Percentiles rank a stretch among this genome's conserved stretches.
phyloP scores from a whole-genome alignment of 495 filamentous ascomycete species.

The Xylaria intraflava region DNA sequence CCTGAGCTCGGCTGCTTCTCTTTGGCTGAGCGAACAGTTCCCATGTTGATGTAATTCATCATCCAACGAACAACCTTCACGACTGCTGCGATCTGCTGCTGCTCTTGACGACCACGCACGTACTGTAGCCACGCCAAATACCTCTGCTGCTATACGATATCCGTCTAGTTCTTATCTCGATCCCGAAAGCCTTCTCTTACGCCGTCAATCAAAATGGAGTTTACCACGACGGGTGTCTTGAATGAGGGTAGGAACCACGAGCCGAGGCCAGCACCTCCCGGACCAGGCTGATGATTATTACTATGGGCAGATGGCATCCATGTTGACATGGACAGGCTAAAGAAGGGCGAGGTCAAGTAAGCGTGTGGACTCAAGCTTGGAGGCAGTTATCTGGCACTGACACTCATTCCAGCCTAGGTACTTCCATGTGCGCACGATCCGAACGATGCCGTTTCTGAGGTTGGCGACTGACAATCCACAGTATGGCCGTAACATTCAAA shows the following conservation, averaged over 20 bases:
- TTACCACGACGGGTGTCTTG: constrained; percentile 60
- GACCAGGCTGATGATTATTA: constrained; percentile 6
- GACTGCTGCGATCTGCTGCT: constrained; percentile 9
- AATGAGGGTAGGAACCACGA: constrained; percentile 55
- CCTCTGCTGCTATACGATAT: neutral
- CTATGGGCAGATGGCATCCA: constrained; percentile 83
- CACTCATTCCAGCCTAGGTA: constrained; percentile 66
- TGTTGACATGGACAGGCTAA: constrained; percentile 92
- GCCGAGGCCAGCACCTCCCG: constrained; percentile 7
- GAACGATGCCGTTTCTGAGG: constrained; percentile 1
- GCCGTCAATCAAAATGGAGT: constrained; percentile 41
- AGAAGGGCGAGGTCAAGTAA: constrained; percentile 81
- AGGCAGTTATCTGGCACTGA: constrained; percentile 27
- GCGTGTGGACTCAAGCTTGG: constrained; percentile 23
- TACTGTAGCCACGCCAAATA: too few relatives aligned
- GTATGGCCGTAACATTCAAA: constrained; percentile 94
- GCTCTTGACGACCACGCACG: constrained; percentile 2
- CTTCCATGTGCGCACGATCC: constrained; percentile 74
- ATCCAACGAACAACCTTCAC: constrained; percentile 8
- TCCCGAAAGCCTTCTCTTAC: neutral
- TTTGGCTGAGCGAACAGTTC: too few relatives aligned
- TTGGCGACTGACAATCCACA: constrained; percentile 33
- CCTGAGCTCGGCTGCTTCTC: constrained; percentile 31
- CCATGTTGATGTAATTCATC: constrained; percentile 8
- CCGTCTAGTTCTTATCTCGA: neutral